Evolutionary conservation across 2,329 filamentous ascomycete genomes (phyloP), one percentile per base, ranked within the genome.

Genomic region (Trichoderma sp.): DNA sequence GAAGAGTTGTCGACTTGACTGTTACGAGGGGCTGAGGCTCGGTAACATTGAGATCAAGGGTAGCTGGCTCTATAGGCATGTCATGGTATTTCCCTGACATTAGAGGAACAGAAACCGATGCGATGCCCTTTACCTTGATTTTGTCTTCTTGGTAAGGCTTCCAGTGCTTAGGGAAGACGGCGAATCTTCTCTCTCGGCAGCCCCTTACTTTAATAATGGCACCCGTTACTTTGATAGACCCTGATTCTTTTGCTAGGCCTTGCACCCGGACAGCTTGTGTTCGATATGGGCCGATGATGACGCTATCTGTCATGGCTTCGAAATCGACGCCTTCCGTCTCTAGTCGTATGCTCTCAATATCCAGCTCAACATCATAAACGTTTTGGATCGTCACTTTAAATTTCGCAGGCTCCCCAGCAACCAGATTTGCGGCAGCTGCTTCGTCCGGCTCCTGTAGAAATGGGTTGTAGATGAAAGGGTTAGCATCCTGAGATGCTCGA

Each of bases 391-490:
- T 94, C 35, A 98, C 86, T 73, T 88, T 87, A 79, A 97, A 97
- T 4, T 87, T 89, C 2, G 92, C 90, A 69, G 87, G 81, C 78
- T 98, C 94, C 19, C 89, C 90, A 5, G 92, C 89, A 24, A 98
- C 92, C 35, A 97, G 83, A 0, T 93, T 86, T 70, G 94, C 89
- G 14, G 87, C 83, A 1, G 85, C 83, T 29, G 86, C 85, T 63
- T 90, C 85, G 53, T 88, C 86, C 0, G 85, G 80, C 65, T 86
- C 85, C 79, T 94, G 93, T 24, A 94, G 81, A 75, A 97, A 98
- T 0, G 96, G 93, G 75, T 97, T 97, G 77, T 98, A 97, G 69
- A 99, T 92, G 74, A 99, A 97, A 0, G 96, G 96, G 71, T 96
- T 93, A 5, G 88, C 85, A 70, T 88, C 87, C 72, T 88, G 86